These are phyloP conservation scores for Hypoxylon intermedium DNA, from an alignment of 495 filamentous ascomycete species.

Conservation along the genomic window DNA sequence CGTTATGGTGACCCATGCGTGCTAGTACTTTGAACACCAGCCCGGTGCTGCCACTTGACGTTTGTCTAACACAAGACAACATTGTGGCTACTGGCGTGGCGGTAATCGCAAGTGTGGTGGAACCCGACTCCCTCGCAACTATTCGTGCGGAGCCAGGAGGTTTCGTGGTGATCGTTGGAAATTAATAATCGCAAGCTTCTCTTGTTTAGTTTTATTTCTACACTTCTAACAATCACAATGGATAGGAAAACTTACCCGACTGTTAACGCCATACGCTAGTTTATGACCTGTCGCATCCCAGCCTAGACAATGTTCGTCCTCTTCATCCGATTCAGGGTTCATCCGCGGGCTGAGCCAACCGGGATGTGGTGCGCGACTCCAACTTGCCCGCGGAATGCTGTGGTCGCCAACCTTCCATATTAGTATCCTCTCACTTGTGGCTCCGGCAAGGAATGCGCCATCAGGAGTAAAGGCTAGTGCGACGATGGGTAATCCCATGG, in stretches of 20 bases:
- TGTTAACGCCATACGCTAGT: constrained; percentile 74
- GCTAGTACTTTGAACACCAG: no score
- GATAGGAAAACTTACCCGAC: constrained; percentile 63
- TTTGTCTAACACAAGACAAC: no score
- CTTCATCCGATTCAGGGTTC: constrained; percentile 54
- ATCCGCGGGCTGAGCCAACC: constrained; percentile 59
- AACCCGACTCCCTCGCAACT: no score
- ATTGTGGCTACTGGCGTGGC: no score
- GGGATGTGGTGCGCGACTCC: constrained; percentile 57
- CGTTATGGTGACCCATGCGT: no score
- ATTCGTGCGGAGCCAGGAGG: no score
- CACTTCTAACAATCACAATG: background rate
- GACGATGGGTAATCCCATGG: constrained; percentile 64
- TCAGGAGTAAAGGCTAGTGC: constrained; percentile 75
- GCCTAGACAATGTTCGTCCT: constrained; percentile 64
- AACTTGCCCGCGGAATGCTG: constrained; percentile 68
- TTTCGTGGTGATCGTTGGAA: constrained; percentile 54
- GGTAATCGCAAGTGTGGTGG: no score
- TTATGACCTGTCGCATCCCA: constrained; percentile 81
- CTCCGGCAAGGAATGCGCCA: constrained; percentile 73
- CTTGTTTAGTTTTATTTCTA: constrained; percentile 21
- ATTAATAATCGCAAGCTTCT: constrained; percentile 56
- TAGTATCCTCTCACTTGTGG: constrained; percentile 67
- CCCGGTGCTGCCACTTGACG: no score
- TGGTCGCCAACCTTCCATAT: constrained; percentile 77